phyloP scores from a whole-genome alignment of 2,329 filamentous ascomycete genomes.

The Xylariaceae sp. region DNA sequence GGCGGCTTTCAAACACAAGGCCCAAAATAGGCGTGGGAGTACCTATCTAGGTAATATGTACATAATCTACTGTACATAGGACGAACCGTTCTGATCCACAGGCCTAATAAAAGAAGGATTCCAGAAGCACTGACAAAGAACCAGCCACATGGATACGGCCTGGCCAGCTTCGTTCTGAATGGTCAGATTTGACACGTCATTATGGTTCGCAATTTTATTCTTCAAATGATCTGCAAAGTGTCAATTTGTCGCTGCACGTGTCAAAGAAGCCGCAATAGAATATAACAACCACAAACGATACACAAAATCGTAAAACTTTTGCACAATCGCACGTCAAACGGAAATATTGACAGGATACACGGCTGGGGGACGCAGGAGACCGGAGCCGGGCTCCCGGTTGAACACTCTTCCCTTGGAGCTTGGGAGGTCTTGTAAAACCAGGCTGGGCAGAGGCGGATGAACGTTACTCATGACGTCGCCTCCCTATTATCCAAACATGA shows the following conservation, averaged over 20 bases:
- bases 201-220: slow-evolving; percentile 16
- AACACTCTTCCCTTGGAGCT: slow-evolving; percentile 30
- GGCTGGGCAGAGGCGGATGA: slow-evolving; percentile 20
- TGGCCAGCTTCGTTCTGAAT: not conserved
- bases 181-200: not conserved
- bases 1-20: no score
- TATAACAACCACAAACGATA: slow-evolving; percentile 10
- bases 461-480: slow-evolving; percentile 23
- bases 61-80: no score
- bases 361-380: slow-evolving; percentile 3
- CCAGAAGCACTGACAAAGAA: no score
- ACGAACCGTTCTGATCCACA: no score
- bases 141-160: no score
- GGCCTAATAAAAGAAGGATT: no score
- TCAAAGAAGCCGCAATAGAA: no score
- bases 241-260: no score
- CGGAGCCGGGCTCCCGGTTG: slow-evolving; percentile 20
- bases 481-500: not conserved
- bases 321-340: slow-evolving; percentile 7
- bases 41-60: no score
- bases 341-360: slow-evolving; percentile 2
- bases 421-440: not conserved
- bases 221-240: not conserved
- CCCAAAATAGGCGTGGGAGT: no score
- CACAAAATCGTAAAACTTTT: not conserved